Percentiles rank a stretch among this genome's conserved stretches.
These are phyloP conservation scores for Chaetomium sp. DNA, from an alignment of 2,329 filamentous ascomycete species.

Conservation along the genomic window DNA sequence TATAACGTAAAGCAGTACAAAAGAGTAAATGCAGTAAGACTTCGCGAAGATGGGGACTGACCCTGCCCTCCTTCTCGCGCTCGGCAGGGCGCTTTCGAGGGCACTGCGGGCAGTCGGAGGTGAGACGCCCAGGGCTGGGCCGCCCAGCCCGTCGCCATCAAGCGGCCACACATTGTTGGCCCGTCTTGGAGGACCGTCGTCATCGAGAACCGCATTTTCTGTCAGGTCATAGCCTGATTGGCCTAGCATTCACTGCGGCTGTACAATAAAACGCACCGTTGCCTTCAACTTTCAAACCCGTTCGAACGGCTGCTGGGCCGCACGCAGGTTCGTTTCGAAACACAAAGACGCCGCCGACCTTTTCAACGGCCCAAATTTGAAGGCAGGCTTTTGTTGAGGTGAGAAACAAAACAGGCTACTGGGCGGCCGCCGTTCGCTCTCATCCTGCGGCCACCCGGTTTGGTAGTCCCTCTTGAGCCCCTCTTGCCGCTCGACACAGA, in stretches of 20 bases:
- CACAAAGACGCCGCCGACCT: neutral
- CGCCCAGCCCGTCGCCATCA: neutral
- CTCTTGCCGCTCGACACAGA: too few species aligned
- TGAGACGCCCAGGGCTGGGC: conserved; percentile 6
- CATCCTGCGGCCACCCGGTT: too few species aligned
- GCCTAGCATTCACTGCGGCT: too few species aligned
- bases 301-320: neutral
- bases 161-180: neutral
- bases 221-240: neutral
- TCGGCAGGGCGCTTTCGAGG: too few species aligned
- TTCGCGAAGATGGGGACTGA: too few species aligned
- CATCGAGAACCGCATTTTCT: neutral
- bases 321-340: neutral
- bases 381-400: neutral
- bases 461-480: too few species aligned
- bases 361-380: neutral
- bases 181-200: neutral
- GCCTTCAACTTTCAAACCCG: neutral
- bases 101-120: neutral
- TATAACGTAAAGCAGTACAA: too few species aligned
- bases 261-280: neutral
- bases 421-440: too few species aligned
- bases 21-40: too few species aligned
- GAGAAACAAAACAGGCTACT: too few species aligned
- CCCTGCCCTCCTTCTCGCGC: too few species aligned